Evolutionary conservation across 75 land plant genomes (phyloP).

Genomic region (Cupressus sempervirens): DNA sequence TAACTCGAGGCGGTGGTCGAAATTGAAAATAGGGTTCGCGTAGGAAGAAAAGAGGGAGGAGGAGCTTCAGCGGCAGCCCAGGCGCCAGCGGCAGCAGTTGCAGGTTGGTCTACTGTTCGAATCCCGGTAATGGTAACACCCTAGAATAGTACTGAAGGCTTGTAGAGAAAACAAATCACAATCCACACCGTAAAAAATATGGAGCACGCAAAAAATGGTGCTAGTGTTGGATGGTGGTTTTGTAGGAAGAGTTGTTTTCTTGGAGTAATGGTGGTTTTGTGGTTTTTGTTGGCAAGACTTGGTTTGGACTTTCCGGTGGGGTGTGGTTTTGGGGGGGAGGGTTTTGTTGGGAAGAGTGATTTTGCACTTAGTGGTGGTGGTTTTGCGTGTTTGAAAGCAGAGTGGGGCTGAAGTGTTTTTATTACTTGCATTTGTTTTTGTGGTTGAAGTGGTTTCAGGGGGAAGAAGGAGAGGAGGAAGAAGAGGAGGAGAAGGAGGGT

Average conservation of each 20-base stretch:
- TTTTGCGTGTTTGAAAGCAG: slow-evolving; percentile 7
- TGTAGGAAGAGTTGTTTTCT: slow-evolving; percentile 3
- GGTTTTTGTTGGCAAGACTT: background rate
- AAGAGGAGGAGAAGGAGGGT: slow-evolving; percentile 1
- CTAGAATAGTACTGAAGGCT: background rate
- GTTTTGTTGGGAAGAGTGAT: slow-evolving; percentile 2
- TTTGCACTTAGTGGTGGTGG: slow-evolving; percentile 10
- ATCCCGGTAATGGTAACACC: slow-evolving; percentile 3
- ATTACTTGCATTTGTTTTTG: background rate
- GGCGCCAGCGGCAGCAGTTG: background rate
- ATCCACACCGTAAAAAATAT: background rate
- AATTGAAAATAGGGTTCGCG: background rate
- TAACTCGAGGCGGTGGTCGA: too few relatives aligned
- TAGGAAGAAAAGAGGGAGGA: background rate
- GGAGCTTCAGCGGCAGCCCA: background rate
- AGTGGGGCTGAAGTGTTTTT: slow-evolving; percentile 6
- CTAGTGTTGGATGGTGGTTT: slow-evolving; percentile 6
- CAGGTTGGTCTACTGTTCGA: slow-evolving; percentile 13
- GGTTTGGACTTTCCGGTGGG: background rate
- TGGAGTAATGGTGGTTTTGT: slow-evolving; percentile 11
- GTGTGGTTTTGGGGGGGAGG: slow-evolving; percentile 3
- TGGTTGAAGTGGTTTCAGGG: slow-evolving; percentile 12
- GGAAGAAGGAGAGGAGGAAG: background rate
- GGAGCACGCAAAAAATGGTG: slow-evolving; percentile 7
- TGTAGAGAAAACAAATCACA: background rate